A percentile compares a stretch with the other conserved stretches of the same genome.
These are phyloP conservation scores for Fragaria vesca DNA, from an alignment of 306 rosid genomes.

Conservation along the genomic window DNA sequence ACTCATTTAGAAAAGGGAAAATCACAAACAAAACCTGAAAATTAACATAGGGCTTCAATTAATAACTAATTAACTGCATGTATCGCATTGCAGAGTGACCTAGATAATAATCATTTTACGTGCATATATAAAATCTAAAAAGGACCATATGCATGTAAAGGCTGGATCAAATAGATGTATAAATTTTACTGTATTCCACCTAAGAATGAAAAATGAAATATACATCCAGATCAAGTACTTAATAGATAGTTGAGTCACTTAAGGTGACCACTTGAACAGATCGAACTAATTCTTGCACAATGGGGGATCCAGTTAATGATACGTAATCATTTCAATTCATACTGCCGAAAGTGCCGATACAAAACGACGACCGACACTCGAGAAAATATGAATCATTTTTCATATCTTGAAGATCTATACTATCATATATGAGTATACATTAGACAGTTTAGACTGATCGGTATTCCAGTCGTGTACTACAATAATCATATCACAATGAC, in stretches of 20 bases:
- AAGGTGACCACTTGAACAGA: neutral
- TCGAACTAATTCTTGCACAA: neutral
- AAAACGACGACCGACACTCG: slow-evolving; percentile 18
- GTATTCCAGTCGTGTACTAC: slow-evolving; percentile 4
- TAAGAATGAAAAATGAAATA: neutral
- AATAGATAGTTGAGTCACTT: neutral
- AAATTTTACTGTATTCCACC: neutral
- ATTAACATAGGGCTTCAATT: neutral
- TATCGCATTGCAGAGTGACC: neutral
- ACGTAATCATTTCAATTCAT: slow-evolving; percentile 15
- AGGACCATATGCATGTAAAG: neutral
- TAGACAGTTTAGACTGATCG: neutral
- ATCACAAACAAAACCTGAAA: neutral
- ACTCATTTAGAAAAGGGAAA: neutral
- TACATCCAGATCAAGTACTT: neutral
- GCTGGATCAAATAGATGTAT: neutral
- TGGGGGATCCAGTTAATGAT: neutral
- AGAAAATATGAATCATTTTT: slow-evolving; percentile 15
- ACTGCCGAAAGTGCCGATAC: neutral
- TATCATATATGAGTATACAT: neutral
- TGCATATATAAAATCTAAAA: neutral
- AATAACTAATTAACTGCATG: neutral
- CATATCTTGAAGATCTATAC: neutral
- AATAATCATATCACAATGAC: slow-evolving; percentile 47
- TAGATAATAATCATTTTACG: neutral